Conservation (phyloP, 1,284 basidiomycete species). For the Cerioporus squamosus region DNA sequence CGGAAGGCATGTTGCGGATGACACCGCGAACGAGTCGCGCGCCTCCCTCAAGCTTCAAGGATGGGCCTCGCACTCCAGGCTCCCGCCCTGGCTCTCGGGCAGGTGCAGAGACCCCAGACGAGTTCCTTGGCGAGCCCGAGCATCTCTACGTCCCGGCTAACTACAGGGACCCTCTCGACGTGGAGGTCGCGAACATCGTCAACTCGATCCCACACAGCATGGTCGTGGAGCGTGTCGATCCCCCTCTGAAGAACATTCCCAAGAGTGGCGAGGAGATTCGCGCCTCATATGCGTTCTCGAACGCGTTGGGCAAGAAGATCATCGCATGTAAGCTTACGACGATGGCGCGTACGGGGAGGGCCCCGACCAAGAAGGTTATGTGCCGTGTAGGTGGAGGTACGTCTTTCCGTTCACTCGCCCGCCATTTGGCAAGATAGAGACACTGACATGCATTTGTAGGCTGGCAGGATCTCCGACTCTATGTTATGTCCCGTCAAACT, state of each 20-base stretch:
- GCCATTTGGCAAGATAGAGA: background rate
- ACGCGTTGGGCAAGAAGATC: slow-evolving; percentile 68
- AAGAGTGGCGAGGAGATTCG: slow-evolving; percentile 79
- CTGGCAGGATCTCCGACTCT: slow-evolving; percentile 86
- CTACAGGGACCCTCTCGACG: slow-evolving; percentile 79
- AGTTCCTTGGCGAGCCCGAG: slow-evolving; percentile 40
- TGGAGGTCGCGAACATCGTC: slow-evolving; percentile 75
- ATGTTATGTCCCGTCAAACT: slow-evolving; percentile 69
- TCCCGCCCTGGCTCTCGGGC: slow-evolving; percentile 70
- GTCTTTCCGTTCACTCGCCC: slow-evolving; percentile 28
- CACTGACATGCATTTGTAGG: slow-evolving; percentile 46
- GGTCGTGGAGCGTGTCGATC: slow-evolving; percentile 79
- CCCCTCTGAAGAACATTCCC: slow-evolving; percentile 65
- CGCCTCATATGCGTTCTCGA: slow-evolving; percentile 84
- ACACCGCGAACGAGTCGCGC: slow-evolving; percentile 49
- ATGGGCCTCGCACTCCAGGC: slow-evolving; percentile 56
- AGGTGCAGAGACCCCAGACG: slow-evolving; percentile 63
- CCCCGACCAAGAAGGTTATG: slow-evolving; percentile 81
- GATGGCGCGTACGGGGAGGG: slow-evolving; percentile 60
- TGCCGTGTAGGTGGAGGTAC: slow-evolving; percentile 82
- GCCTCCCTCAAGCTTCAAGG: slow-evolving; percentile 79
- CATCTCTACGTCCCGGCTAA: slow-evolving; percentile 74
- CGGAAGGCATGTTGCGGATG: slow-evolving; percentile 59
- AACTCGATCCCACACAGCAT: slow-evolving; percentile 80
- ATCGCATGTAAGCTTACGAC: slow-evolving; percentile 83